Base-by-base conservation (phyloP, 768 basidiomycete species). In the Cyclocybe cylindracea region DNA sequence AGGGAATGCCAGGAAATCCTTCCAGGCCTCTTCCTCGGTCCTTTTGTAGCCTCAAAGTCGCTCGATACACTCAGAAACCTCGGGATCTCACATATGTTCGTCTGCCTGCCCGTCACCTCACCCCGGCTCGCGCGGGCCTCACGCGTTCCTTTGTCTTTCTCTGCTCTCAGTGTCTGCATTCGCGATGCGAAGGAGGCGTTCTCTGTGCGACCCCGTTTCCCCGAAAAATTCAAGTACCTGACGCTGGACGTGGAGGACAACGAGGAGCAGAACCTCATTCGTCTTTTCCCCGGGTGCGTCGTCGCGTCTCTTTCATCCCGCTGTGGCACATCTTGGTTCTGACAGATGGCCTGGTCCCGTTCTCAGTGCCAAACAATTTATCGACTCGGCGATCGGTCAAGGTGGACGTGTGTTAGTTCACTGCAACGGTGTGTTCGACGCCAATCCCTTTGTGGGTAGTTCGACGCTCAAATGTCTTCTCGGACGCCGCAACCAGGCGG, bases 1-100 rank as follows among this genome's bases (percentile, higher is more conserved):
- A 77, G 94, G n/a, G 89, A 95, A 62, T 93, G 91, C 60, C 94
- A 97, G 71, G 89, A 94, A 68, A 95, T 96, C 57, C 75, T 91
- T 0, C 87, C 91, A 19, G 84, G 84, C 13, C 83, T 97, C 35
- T 75, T 84, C 24, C 82, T 97, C 5, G 94, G 94, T 0, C 93
- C 94, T 3, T 92, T 94, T 55, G 87, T 90, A 57, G 90, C 89
- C 7, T 92, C 91, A 1, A 95, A 94, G 66, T 87, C 88, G 1
- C 72, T 92, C 24, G 80, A 87, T 10, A 83, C 81, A 2, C 80
- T 97, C 9, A 71, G 74, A 38, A 66, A 67, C 7, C 79, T 89
- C n/a, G 71, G 78, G 0, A 79, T 97, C 56, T 90, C 93, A 2
- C 93, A 96, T 64, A 89, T 97, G 89, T 92, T 68, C 51, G 64